phyloP scores from a whole-genome alignment of 2,329 filamentous ascomycete genomes.

The Monilinia polystroma region DNA sequence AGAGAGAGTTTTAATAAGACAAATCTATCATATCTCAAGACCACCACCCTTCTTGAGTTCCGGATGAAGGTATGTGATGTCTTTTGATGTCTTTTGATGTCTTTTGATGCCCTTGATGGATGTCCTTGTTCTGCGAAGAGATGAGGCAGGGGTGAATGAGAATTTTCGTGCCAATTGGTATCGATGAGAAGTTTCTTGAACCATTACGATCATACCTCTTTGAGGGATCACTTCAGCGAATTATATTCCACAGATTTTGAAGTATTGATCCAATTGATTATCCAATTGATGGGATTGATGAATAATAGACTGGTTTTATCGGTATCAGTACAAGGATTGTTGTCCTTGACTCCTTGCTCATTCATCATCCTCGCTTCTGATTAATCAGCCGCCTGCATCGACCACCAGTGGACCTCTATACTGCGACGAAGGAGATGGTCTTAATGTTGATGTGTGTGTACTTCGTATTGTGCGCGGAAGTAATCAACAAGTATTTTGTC shows the following conservation, averaged over 20 bases:
- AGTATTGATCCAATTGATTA: neutral
- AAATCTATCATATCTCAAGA: neutral
- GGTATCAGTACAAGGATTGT: neutral
- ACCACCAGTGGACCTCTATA: too few species aligned
- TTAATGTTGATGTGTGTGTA: too few species aligned
- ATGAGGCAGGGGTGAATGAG: too few species aligned
- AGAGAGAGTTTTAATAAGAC: too few species aligned
- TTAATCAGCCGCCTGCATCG: slow-evolving; percentile 1
- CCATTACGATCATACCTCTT: neutral
- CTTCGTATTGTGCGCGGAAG: too few species aligned
- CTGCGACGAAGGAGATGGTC: too few species aligned
- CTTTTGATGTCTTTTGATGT: neutral
- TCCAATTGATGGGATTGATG: too few species aligned
- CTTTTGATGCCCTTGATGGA: too few species aligned
- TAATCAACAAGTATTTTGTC: too few species aligned
- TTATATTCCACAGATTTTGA: neutral
- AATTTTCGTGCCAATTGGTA: neutral
- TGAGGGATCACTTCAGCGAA: neutral
- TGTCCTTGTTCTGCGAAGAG: neutral
- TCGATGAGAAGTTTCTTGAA: neutral
- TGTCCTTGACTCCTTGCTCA: neutral
- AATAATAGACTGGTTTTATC: neutral
- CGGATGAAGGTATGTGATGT: neutral
- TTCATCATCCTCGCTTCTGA: slow-evolving; percentile 6
- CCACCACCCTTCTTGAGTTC: neutral